Evolutionary conservation across 352 stramenopile species (phyloP), one percentile per base, ranked within the genome.

Genomic region (Thalassiosira hispida): DNA sequence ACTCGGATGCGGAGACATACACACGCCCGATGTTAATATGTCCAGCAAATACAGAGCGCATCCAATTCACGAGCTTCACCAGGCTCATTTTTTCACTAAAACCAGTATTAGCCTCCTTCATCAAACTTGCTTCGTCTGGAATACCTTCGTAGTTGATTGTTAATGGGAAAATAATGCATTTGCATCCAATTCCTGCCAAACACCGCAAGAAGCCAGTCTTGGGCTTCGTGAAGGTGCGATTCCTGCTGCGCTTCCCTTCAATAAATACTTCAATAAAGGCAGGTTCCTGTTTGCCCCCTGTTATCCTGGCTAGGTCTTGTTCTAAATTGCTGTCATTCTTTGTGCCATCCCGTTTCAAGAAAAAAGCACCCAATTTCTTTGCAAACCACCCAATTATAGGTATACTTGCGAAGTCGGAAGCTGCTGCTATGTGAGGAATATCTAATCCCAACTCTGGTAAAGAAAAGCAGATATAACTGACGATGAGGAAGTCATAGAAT

Each of bases 131-230:
- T 75, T 95, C 75, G 72, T 96, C 92, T 27, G 91, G 84, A 59
- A 95, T 87, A 35, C 56, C 60, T 77, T 96, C 92, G 57, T 96
- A 96, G 79, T 88, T 95, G 63, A 96, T 95, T 77, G 87, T 88
- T 52, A 95, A 79, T 11, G 91, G 92, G 65, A 95, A 65, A 46
- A 95, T 69, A 60, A 89, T 42, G 73, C 88, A 73, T 29, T 80
- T 64, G 20, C 61, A 49, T 62, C 49, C 73, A 33, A 52, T 90
- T 51, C 74, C 38, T 20, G 69, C 25, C 14, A 94, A 53, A 69
- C 84, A 88, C 14, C 80, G 76, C 20, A 96, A 79, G 33, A 95
- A 82, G 25, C 92, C 92, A 29, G 92, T 96, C 79, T 92, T 94
- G 1, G 90, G 85, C 42, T 81, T 56, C 8, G 92, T 51, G 84